Base-by-base conservation (phyloP, 805 yeast species). In the Kazachstania taianensis region DNA sequence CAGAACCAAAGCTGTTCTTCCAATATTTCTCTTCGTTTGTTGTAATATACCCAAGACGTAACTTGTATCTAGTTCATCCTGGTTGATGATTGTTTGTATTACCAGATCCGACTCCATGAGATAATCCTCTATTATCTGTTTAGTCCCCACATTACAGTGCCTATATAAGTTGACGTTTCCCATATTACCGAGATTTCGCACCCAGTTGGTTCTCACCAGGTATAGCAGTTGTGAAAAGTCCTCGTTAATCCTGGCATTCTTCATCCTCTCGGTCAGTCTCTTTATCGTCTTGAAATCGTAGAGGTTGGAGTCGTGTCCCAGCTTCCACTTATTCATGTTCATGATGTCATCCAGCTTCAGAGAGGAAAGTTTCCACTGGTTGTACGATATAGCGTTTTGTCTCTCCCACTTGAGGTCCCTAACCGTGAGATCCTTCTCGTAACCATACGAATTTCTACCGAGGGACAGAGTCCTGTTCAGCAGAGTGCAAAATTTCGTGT, bases 1-100 rank as follows among this genome's bases (percentile, higher is more conserved):
- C 36, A 92, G 68, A n/a, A 94, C 85, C 19, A 92, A 63, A 0
- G 97, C 98, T 0, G 97, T 87, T 37, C 96, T 69, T 1, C 99
- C 99, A 35, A 83, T 83, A 49, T 87, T 85, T 55, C 82, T 82
- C 41, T 96, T 68, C 0, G 96, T 83, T 53, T 89, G 94, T 27
- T 81, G 73, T 23, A 89, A 63, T 71, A 83, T 82, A 2, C 82
- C 82, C 38, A 89, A 62, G 12, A 83, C 65, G 48, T 81, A 78
- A 9, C 73, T 57, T 41, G 79, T 86, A 53, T 81, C 89, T 20
- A 83, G 40, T 5, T 57, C 66, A 8, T 62, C 50, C 15, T 45
- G 44, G 19, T 44, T 37, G 4, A 50, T 26, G 19, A 53, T 34
- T 2, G 49, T 42, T n/a, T 46, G 45, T 18, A 49, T 32, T 7